Base-by-base conservation (phyloP, 257 asterid genomes). In the Plectranthus barbatus region DNA sequence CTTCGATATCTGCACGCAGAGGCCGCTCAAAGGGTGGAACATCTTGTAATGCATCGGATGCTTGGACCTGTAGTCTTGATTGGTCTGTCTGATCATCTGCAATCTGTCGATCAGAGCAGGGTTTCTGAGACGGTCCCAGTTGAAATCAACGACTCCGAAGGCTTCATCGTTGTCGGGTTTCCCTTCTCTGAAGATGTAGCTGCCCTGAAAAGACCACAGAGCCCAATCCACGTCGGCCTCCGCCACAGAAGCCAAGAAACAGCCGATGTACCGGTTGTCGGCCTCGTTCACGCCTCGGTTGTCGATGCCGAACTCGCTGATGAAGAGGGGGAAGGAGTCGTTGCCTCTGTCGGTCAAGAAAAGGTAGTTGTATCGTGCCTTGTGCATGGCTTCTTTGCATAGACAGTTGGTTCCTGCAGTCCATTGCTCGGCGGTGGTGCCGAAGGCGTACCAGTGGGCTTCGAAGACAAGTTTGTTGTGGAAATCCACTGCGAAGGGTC, bases 211-310 rank as follows among this genome's bases (percentile, higher is more conserved):
- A 20, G 83, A 29, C 95, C 95, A 89, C 14, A 86, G 21, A 0
- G 83, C 86, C 97, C 95, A 89, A 19, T 89, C 95, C 10, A 84
- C 18, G 60, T 89, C 95, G 5, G 8, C 14, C 45, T 79, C 95
- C 0, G 88, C 91, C 17, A 78, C 53, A 4, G 70, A 41, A n/a
- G 87, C 81, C 50, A 89, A 10, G 14, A 86, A 53, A 57, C 97
- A 89, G 9, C 78, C 69, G 15, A 89, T 69, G 47, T 79, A 84
- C 56, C 78, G 53, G 7, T 81, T 81, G 10, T 77, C 83, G 0
- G 77, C 81, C 56, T 69, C 84, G 2, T 72, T 46, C 0, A 4
- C 50, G 0, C 82, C 91, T 0, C 70, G 73, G 42, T 78, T 84
- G 42, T 86, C 72, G 0, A 56, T 24, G 1, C 95, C 97, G 60